Percentiles rank a stretch among this genome's conserved stretches.
Evolutionary conservation across 495 filamentous ascomycete genomes (phyloP).

Genomic region (Pseudevernia furfuracea): DNA sequence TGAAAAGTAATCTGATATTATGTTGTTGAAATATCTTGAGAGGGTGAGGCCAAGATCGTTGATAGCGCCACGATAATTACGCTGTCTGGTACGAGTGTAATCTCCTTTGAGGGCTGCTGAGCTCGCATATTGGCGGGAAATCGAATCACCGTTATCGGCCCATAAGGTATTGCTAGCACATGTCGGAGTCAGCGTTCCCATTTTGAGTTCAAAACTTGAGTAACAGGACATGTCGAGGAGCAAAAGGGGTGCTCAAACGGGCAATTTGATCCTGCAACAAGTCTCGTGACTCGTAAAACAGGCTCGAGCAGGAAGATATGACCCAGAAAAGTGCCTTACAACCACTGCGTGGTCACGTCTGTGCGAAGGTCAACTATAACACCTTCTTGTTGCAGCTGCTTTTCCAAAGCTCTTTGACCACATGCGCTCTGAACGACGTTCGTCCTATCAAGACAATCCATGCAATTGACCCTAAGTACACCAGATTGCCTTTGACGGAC

Average conservation of each 20-base stretch:
- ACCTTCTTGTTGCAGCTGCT: slow-evolving; percentile 65
- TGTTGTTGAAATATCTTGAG: slow-evolving; percentile 62
- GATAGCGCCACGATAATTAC: slow-evolving; percentile 82
- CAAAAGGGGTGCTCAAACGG: too few species aligned
- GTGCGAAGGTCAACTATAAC: slow-evolving; percentile 59
- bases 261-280: too few species aligned
- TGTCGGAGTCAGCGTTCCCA: too few species aligned
- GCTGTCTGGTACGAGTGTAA: slow-evolving; percentile 82
- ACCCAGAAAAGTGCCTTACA: too few species aligned
- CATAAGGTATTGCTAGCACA: slow-evolving; percentile 86
- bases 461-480: slow-evolving; percentile 84
- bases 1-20: slow-evolving; percentile 87
- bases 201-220: too few species aligned
- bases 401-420: slow-evolving; percentile 66
- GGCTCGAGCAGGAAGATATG: too few species aligned
- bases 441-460: slow-evolving; percentile 93
- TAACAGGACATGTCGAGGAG: too few species aligned
- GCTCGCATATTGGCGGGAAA: slow-evolving; percentile 64
- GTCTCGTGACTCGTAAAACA: too few species aligned
- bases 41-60: slow-evolving; percentile 90
- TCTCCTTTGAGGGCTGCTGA: slow-evolving; percentile 93
- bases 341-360: slow-evolving; percentile 75
- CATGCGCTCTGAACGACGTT: slow-evolving; percentile 89
- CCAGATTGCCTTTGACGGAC: slow-evolving; percentile 57
- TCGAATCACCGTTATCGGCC: slow-evolving; percentile 80